phyloP scores from a whole-genome alignment of 371 early-diverging fungal species.

The Globomyces sp. region DNA sequence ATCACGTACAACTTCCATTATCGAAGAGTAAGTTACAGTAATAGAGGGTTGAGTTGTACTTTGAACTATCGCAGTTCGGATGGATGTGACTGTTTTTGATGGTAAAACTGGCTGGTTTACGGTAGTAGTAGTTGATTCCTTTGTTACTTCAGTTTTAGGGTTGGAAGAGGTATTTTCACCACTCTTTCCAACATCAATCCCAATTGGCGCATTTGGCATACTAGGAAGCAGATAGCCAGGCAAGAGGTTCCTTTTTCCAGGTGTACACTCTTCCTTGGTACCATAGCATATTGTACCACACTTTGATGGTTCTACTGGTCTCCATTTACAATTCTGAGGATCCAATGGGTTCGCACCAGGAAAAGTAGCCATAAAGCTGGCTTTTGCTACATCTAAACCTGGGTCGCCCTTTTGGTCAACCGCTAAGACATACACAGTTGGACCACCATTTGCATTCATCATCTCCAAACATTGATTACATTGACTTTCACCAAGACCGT shows the following conservation, averaged over 20 bases:
- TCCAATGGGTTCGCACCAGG: slow-evolving; percentile 23
- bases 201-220: neutral
- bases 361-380: slow-evolving; percentile 17
- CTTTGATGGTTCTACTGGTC: slow-evolving; percentile 1
- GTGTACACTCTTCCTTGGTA: slow-evolving; percentile 20
- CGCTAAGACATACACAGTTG: slow-evolving; percentile 20
- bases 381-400: slow-evolving; percentile 23
- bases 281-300: slow-evolving; percentile 20
- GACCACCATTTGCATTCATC: slow-evolving; percentile 17
- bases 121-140: too few relatives aligned
- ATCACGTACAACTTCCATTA: too few relatives aligned
- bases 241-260: slow-evolving; percentile 19
- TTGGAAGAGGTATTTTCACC: too few relatives aligned
- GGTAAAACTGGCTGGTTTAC: too few relatives aligned
- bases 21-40: too few relatives aligned
- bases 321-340: slow-evolving; percentile 22
- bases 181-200: neutral
- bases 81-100: too few relatives aligned
- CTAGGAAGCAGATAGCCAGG: slow-evolving; percentile 22
- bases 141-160: too few relatives aligned
- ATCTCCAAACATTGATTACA: slow-evolving; percentile 22
- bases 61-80: too few relatives aligned
- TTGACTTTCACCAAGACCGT: neutral
- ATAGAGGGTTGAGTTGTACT: too few relatives aligned
- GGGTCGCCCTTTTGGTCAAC: slow-evolving; percentile 27